Percentiles rank a stretch among this genome's conserved stretches.
These are phyloP conservation scores for Fusarium oxysporum DNA, from an alignment of 2,329 filamentous ascomycete species.

Conservation along the genomic window DNA sequence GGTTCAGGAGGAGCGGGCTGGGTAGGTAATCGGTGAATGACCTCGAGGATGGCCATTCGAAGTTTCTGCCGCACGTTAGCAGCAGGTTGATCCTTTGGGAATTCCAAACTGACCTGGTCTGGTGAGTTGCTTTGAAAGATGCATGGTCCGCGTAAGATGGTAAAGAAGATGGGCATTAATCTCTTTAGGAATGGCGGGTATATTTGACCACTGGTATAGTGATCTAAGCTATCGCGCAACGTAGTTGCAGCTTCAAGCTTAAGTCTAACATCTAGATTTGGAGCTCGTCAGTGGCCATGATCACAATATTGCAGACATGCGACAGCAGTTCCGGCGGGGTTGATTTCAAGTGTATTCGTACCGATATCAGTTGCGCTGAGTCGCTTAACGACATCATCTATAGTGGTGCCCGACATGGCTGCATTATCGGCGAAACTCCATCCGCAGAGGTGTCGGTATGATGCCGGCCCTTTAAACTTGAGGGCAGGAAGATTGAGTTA, in stretches of 20 bases:
- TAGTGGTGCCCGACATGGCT: constrained; percentile 70
- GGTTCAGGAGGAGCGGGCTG: constrained; percentile 78
- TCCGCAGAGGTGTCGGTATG: constrained; percentile 45
- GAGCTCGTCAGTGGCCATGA: constrained; percentile 9
- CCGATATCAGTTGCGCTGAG: constrained; percentile 67
- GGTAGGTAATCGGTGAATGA: constrained; percentile 85
- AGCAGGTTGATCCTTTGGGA: neutral
- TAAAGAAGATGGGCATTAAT: constrained; percentile 89
- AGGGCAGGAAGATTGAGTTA: constrained; percentile 32
- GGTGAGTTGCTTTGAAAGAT: constrained; percentile 91
- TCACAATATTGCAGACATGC: constrained; percentile 23
- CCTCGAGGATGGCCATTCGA: constrained; percentile 93
- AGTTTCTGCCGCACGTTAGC: constrained; percentile 71
- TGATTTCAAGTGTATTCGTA: constrained; percentile 44
- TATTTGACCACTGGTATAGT: constrained; percentile 81
- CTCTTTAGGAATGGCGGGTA: constrained; percentile 87
- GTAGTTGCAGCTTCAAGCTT: constrained; percentile 87
- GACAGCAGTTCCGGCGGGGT: constrained; percentile 32
- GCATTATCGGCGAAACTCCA: constrained; percentile 60
- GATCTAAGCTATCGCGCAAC: constrained; percentile 90
- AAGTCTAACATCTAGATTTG: constrained; percentile 75
- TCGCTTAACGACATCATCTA: constrained; percentile 73
- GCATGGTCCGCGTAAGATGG: constrained; percentile 84
- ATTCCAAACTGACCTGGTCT: constrained; percentile 76
- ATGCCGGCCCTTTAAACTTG: constrained; percentile 32